These are phyloP conservation scores for Verticillium alfalfae DNA, from an alignment of 2,329 filamentous ascomycete species.

Conservation along the genomic window DNA sequence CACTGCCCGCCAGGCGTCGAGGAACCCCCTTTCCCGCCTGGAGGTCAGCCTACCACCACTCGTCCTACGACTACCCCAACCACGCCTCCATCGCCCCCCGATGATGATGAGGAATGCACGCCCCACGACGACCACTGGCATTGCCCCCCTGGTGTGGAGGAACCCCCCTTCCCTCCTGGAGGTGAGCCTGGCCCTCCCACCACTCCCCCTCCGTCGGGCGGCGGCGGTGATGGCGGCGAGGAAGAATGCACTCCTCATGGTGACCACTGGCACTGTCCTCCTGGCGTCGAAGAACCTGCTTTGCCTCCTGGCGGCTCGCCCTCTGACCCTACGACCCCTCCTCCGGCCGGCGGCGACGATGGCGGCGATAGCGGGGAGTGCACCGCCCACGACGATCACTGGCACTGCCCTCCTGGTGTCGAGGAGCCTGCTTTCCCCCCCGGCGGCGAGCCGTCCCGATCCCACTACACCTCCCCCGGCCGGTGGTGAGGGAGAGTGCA, in stretches of 20 bases:
- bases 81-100: background rate
- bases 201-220: background rate
- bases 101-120: background rate
- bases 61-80: background rate
- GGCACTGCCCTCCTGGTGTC: conserved; percentile 12
- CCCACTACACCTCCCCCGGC: background rate
- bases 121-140: conserved; percentile 9
- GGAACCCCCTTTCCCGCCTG: background rate
- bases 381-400: conserved; percentile 2
- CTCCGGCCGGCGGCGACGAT: background rate
- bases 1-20: conserved; percentile 12
- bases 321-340: background rate
- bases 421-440: background rate
- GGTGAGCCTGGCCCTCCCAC: background rate
- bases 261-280: conserved; percentile 11
- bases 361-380: background rate
- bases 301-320: background rate
- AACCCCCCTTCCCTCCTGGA: background rate
- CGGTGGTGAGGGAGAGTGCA: background rate
- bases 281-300: conserved; percentile 6
- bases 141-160: conserved; percentile 9
- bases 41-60: background rate
- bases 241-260: background rate
- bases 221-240: background rate
- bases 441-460: background rate